Percentiles rank a stretch among this genome's conserved stretches.
Conservation (phyloP, 1,139 yeast genomes). For the Nakaseomyces glabratus region DNA sequence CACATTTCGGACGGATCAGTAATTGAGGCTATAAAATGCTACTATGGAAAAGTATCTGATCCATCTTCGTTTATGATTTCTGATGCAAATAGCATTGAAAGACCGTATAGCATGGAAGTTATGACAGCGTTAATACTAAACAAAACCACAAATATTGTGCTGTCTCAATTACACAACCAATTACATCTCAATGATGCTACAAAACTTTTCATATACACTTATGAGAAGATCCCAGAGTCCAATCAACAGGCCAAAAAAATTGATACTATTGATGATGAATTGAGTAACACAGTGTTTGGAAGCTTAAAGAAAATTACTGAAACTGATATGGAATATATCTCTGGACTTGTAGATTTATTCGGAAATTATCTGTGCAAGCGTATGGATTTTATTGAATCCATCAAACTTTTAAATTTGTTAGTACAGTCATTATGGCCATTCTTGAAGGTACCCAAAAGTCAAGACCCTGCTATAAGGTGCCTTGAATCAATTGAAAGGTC, state of each 20-base stretch:
- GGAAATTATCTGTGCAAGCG: constrained; percentile 24
- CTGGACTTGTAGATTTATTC: constrained; percentile 43
- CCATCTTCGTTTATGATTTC: constrained; percentile 11
- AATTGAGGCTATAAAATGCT: constrained; percentile 27
- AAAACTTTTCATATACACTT: constrained; percentile 36
- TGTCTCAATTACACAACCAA: constrained; percentile 24
- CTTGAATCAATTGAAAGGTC: constrained; percentile 20
- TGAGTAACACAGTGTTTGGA: constrained; percentile 33
- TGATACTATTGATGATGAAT: constrained; percentile 28
- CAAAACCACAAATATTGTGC: constrained; percentile 33
- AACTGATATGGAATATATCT: constrained; percentile 32
- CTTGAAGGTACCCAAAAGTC: constrained; percentile 34
- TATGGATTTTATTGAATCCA: constrained; percentile 18
- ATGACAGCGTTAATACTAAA: constrained; percentile 38
- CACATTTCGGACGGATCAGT: constrained; percentile 19
- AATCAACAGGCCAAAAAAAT: constrained; percentile 10
- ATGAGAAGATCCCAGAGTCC: constrained; percentile 42
- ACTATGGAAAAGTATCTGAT: constrained; percentile 27
- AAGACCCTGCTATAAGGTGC: constrained; percentile 22
- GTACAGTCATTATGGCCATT: constrained; percentile 36
- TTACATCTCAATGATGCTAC: constrained; percentile 30
- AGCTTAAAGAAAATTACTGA: constrained; percentile 29
- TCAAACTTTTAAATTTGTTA: constrained; percentile 22
- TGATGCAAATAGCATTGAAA: constrained; percentile 15
- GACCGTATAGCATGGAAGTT: constrained; percentile 41